Evolutionary conservation across 2,329 filamentous ascomycete species (phyloP).

Genomic region (Penicillium rolfsii): DNA sequence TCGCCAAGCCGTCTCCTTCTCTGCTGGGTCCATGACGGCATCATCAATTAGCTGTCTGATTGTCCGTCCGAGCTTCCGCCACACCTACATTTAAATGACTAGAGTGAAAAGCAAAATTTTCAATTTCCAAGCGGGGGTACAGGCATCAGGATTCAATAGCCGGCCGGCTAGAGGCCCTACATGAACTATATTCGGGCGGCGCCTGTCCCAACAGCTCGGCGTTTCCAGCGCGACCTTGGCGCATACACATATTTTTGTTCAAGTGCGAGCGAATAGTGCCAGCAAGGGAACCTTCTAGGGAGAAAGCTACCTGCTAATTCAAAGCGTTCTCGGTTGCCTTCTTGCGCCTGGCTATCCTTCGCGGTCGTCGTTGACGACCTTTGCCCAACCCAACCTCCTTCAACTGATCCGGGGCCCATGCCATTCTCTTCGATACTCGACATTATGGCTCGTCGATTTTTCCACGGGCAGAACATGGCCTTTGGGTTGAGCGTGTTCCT

Average conservation of each 20-base stretch:
- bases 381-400: background rate
- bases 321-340: background rate
- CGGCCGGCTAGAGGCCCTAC: background rate
- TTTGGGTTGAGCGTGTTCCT: conserved; percentile 38
- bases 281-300: no score
- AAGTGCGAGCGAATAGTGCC: background rate
- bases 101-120: no score
- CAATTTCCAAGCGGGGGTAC: background rate
- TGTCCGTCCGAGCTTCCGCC: background rate
- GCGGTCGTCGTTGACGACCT: background rate
- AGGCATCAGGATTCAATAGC: background rate
- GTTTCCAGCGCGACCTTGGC: background rate
- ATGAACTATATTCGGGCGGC: background rate
- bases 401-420: background rate
- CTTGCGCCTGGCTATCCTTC: background rate
- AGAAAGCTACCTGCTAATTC: no score
- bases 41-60: no score
- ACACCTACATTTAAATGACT: background rate
- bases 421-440: conserved; percentile 27
- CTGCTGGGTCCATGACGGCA: background rate
- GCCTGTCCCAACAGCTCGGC: background rate
- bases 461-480: conserved; percentile 33
- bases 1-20: background rate
- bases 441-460: conserved; percentile 35
- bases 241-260: background rate